Base-by-base conservation (phyloP, 345 rosid genomes). In the Salix viminalis region DNA sequence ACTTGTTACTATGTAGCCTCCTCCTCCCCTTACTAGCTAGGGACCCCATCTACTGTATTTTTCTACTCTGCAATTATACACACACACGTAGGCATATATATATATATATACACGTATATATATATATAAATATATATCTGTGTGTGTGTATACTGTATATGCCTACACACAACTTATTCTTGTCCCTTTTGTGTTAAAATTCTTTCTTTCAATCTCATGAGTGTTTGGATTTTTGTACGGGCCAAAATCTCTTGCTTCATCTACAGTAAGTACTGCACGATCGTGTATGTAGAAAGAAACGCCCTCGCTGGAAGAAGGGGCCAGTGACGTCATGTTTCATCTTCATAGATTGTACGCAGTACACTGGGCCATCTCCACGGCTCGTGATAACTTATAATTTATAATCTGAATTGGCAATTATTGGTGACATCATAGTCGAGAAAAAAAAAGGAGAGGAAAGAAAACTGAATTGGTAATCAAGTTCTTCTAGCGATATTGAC, bases 191-290 rank as follows among this genome's bases (percentile, higher is more conserved):
- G 48, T 32, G 67, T 18, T 26, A 0, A 23, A 60, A 16, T 36
- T 30, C 41, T 13, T 5, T 26, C 36, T 66, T 41, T n/a, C 30
- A 24, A 21, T 5, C 36, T 24, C 30, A 41, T 41, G 44, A 34
- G 50, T 48, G 46, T 10, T 44, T 70, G 65, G 42, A 67, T 14
- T 39, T 74, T 67, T 77, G 83, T 66, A 81, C 62, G 39, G 48
- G 61, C 67, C 19, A 3, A 21, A n/a, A 1, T 42, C 46, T 34
- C 7, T 56, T 34, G 19, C 58, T 16, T 46, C 13, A 5, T 42
- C 36, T 23, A 18, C 42, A 54, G 61, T 21, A 44, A 14, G 50
- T 14, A 46, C 19, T 52, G 14, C 36, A 32, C 34, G 36, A 19
- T 34, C 42, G 2, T 50, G 58, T 26, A 46, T 66, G 34, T 52